Evolutionary conservation across 169 alveolate species (phyloP).

Genomic region (Eimeria acervulina): DNA sequence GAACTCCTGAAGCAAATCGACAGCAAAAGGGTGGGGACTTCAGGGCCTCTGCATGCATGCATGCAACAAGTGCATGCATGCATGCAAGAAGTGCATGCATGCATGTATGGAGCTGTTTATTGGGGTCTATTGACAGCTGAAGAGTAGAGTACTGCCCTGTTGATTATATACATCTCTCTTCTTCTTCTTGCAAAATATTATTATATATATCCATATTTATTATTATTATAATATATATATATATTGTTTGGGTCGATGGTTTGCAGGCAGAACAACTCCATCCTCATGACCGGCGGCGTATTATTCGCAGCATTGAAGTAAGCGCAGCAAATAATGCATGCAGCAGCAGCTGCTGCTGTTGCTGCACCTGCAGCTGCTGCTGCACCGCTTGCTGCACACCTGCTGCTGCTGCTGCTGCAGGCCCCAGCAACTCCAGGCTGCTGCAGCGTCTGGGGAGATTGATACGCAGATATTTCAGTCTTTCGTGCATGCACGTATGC

Average conservation of each 20-base stretch:
- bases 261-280: constrained; percentile 78
- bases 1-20: constrained; percentile 10
- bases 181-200: too few species aligned
- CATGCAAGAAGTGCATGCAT: too few species aligned
- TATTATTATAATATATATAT: not conserved
- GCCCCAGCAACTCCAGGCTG: not conserved
- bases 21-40: constrained; percentile 10
- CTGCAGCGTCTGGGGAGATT: not conserved
- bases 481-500: not conserved
- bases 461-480: not conserved
- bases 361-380: not conserved
- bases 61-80: not conserved
- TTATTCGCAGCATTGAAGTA: constrained; percentile 77
- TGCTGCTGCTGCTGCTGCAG: not conserved
- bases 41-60: not conserved
- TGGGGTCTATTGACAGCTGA: not conserved
- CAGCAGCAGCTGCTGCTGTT: constrained; percentile 8
- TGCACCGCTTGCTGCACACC: too few species aligned
- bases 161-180: too few species aligned
- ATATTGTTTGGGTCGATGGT: not conserved
- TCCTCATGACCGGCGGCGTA: constrained; percentile 77
- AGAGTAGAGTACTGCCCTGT: not conserved
- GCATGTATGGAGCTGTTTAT: not conserved
- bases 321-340: not conserved
- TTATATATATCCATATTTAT: not conserved